phyloP scores from a whole-genome alignment of 2,329 filamentous ascomycete species.

The Cladophialophora carrionii region DNA sequence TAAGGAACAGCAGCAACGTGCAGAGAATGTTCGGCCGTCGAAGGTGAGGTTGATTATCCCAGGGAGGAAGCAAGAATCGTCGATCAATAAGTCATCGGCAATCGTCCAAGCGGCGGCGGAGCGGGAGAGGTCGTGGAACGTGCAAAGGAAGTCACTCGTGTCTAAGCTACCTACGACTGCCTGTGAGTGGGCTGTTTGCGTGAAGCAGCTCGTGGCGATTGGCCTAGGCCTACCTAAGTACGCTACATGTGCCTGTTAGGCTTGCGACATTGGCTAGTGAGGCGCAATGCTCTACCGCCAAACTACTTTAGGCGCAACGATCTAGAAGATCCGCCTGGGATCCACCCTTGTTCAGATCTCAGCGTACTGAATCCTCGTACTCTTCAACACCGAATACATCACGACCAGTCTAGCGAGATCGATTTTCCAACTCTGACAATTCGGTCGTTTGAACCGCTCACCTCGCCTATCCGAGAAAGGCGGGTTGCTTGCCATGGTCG shows the following conservation, averaged over 20 bases:
- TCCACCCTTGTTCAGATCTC: neutral
- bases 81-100: slow-evolving; percentile 21
- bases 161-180: neutral
- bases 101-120: slow-evolving; percentile 8
- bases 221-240: neutral
- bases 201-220: slow-evolving; percentile 3
- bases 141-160: neutral
- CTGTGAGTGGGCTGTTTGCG: neutral
- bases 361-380: neutral
- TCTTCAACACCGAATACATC: neutral
- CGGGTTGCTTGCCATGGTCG: neutral
- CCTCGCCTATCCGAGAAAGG: neutral
- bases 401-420: neutral
- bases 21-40: slow-evolving; percentile 1
- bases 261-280: neutral
- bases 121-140: slow-evolving; percentile 1
- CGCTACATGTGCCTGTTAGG: neutral
- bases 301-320: slow-evolving; percentile 10
- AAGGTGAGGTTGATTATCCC: slow-evolving; percentile 9
- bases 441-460: neutral
- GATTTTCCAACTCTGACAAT: neutral
- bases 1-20: neutral
- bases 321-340: slow-evolving; percentile 3
- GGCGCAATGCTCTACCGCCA: neutral
- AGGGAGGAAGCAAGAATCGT: slow-evolving; percentile 13